Evolutionary conservation across 2,329 filamentous ascomycete genomes (phyloP).

Genomic region (Colletotrichum cuscutae): DNA sequence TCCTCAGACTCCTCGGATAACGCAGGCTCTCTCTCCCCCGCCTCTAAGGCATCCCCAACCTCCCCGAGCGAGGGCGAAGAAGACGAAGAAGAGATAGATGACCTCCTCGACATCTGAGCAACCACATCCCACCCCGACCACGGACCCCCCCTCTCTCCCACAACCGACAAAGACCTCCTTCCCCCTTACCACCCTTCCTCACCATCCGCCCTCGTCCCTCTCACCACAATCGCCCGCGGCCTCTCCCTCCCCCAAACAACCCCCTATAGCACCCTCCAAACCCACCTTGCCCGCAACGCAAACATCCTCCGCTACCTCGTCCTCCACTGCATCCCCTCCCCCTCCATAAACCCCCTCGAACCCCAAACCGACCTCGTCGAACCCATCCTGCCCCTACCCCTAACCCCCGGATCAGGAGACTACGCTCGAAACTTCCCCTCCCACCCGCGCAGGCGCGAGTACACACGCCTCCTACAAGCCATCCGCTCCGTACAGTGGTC

Average conservation of each 20-base stretch:
- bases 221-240: constrained; percentile 26
- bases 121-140: not conserved
- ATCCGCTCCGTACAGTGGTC: constrained; percentile 26
- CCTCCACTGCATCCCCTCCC: constrained; percentile 20
- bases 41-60: not conserved
- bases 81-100: not conserved
- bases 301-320: constrained; percentile 38
- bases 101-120: constrained; percentile 1
- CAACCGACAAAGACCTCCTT: not conserved
- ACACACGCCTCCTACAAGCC: constrained; percentile 17
- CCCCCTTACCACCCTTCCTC: constrained; percentile 19
- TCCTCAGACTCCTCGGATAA: not conserved
- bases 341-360: constrained; percentile 9
- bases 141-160: not conserved
- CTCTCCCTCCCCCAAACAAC: constrained; percentile 28
- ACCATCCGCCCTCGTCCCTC: not conserved
- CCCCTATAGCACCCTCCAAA: constrained; percentile 21
- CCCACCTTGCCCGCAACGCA: constrained; percentile 36
- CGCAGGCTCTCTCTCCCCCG: not conserved
- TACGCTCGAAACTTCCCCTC: not conserved
- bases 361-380: constrained; percentile 12
- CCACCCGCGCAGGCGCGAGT: not conserved
- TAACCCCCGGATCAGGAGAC: not conserved
- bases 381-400: not conserved
- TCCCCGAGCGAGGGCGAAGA: not conserved